These are phyloP conservation scores for Vigna hirtella DNA, from an alignment of 306 rosid genomes.

Conservation along the genomic window DNA sequence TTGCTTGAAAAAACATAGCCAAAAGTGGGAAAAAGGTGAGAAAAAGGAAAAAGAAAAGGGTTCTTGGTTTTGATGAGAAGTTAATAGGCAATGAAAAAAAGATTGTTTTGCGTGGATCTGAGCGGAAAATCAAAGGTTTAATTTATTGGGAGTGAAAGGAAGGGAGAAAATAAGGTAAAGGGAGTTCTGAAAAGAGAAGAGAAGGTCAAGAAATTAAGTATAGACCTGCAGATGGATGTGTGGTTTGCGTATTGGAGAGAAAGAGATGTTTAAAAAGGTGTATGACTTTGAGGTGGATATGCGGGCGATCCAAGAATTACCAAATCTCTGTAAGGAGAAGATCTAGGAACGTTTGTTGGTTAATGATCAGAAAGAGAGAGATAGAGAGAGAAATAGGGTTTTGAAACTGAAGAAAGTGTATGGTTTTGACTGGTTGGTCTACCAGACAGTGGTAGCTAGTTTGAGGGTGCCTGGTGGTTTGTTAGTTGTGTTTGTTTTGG, in stretches of 20 bases:
- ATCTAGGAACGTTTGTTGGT: slow-evolving; percentile 60
- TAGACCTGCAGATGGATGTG: slow-evolving; percentile 41
- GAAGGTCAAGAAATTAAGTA: slow-evolving; percentile 37
- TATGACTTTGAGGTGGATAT: slow-evolving; percentile 79
- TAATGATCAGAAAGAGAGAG: slow-evolving; percentile 19
- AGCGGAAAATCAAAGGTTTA: slow-evolving; percentile 50
- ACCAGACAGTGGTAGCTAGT: slow-evolving; percentile 60
- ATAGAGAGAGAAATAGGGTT: neutral
- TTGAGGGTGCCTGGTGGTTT: neutral
- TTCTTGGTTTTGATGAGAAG: slow-evolving; percentile 40
- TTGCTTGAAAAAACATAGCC: slow-evolving; percentile 1
- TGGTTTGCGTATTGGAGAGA: neutral
- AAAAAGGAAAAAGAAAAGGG: slow-evolving; percentile 21
- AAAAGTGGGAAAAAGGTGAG: slow-evolving; percentile 32
- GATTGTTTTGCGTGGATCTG: slow-evolving; percentile 8
- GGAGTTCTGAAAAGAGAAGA: slow-evolving; percentile 13
- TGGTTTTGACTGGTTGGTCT: slow-evolving; percentile 81
- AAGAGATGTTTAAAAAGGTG: slow-evolving; percentile 31
- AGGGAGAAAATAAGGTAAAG: slow-evolving; percentile 30
- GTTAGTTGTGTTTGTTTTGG: slow-evolving; percentile 43
- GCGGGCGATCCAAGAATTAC: slow-evolving; percentile 52
- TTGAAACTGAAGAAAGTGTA: neutral
- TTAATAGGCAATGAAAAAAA: slow-evolving; percentile 28
- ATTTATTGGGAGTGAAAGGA: neutral
- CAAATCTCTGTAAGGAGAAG: slow-evolving; percentile 37